These are phyloP conservation scores for Fusarium sp. DNA, from an alignment of 2,329 filamentous ascomycete genomes.

Conservation along the genomic window DNA sequence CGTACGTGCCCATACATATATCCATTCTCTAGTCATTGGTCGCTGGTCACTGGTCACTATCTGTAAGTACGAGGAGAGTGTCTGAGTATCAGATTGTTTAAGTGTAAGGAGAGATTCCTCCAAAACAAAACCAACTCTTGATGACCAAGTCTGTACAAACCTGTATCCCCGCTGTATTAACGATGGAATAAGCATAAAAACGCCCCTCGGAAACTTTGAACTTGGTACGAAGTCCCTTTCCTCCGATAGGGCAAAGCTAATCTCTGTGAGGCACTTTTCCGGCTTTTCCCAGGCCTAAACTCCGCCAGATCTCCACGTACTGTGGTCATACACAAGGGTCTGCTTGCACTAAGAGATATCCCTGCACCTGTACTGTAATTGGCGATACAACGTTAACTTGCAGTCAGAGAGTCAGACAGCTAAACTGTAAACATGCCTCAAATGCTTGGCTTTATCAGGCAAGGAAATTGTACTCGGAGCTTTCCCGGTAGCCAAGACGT, in stretches of 20 bases:
- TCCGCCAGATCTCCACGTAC: constrained; percentile 18
- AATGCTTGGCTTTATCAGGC: not conserved
- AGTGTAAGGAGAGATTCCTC: not conserved
- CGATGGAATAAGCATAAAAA: constrained; percentile 40
- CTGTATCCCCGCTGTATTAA: constrained; percentile 11
- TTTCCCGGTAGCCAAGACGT: constrained; percentile 9
- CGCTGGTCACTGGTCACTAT: not conserved
- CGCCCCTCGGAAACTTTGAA: constrained; percentile 14
- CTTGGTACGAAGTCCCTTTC: constrained; percentile 13
- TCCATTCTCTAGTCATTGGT: not conserved
- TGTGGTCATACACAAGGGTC: not conserved
- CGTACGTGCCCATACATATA: not conserved
- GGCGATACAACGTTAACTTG: not conserved
- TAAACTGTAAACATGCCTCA: not conserved
- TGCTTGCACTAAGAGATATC: constrained; percentile 5
- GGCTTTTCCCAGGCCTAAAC: constrained; percentile 1
- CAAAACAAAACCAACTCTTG: not conserved
- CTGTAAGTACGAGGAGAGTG: not conserved
- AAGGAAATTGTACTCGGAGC: no score
- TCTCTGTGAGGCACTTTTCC: not conserved
- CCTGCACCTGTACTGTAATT: not conserved
- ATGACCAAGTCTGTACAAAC: not conserved
- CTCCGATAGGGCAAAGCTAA: constrained; percentile 20
- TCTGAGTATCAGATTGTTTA: not conserved
- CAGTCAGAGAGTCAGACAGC: not conserved